Percentiles rank a stretch among this genome's conserved stretches.
phyloP scores from a whole-genome alignment of 805 yeast genomes.

The Zygotorulaspora danielsina region DNA sequence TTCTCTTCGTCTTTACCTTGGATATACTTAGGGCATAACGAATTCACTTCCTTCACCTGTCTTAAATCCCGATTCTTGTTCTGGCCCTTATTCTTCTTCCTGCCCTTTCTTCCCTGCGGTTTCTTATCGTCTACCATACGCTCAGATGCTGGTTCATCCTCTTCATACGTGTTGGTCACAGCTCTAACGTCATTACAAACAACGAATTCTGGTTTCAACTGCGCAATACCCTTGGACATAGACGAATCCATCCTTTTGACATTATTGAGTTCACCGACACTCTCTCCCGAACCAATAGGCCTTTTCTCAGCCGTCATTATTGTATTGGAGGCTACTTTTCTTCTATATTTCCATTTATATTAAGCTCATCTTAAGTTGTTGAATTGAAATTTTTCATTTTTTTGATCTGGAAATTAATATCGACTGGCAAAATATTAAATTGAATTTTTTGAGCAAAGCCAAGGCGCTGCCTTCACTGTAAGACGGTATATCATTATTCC shows the following conservation, averaged over 20 bases:
- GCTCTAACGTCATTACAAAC: slow-evolving; percentile 31
- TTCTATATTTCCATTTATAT: no score
- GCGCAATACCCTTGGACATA: slow-evolving; percentile 61
- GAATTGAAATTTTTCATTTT: no score
- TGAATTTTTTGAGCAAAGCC: no score
- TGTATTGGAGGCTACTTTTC: neutral
- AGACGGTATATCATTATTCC: no score
- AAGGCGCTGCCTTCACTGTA: no score
- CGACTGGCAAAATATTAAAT: no score
- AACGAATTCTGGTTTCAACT: slow-evolving; percentile 67
- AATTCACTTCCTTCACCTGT: slow-evolving; percentile 59
- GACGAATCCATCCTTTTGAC: slow-evolving; percentile 24
- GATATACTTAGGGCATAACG: slow-evolving; percentile 59
- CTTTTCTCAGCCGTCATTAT: slow-evolving; percentile 27
- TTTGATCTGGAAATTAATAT: no score
- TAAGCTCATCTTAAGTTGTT: no score
- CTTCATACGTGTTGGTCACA: slow-evolving; percentile 41
- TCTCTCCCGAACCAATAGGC: slow-evolving; percentile 5
- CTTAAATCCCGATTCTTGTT: slow-evolving; percentile 75
- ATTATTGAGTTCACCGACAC: slow-evolving; percentile 12
- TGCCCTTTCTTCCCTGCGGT: slow-evolving; percentile 39
- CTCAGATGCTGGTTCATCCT: slow-evolving; percentile 42
- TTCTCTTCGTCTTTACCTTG: slow-evolving; percentile 45
- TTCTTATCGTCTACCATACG: slow-evolving; percentile 39
- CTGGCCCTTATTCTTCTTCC: slow-evolving; percentile 65